A percentile compares a stretch with the other conserved stretches of the same genome.
phyloP scores from a whole-genome alignment of 768 basidiomycete genomes.

The Agrocybe chaxingu region DNA sequence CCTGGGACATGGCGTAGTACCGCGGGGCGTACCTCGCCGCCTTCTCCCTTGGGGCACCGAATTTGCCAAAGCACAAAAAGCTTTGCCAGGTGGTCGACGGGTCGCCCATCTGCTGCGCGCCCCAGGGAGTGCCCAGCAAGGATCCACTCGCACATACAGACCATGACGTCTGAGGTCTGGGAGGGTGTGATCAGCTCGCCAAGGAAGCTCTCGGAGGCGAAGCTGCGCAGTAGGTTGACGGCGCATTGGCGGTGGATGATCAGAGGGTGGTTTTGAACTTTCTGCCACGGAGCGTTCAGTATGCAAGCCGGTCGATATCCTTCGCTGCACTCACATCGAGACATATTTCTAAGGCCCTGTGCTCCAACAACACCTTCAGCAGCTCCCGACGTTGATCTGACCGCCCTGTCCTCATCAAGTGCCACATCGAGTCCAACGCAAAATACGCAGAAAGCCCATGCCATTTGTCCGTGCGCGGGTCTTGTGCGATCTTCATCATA shows the following conservation, averaged over 20 bases:
- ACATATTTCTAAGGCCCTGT: constrained; percentile 17
- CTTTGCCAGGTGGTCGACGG: constrained; percentile 25
- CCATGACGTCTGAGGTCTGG: constrained; percentile 21
- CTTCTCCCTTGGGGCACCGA: constrained; percentile 12
- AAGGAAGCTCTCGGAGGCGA: constrained; percentile 20
- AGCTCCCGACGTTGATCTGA: constrained; percentile 16
- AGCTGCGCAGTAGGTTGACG: constrained; percentile 13
- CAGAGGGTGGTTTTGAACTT: constrained; percentile 17
- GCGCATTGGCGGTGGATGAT: constrained; percentile 21
- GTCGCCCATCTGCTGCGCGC: constrained; percentile 14
- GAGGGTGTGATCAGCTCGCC: constrained; percentile 15
- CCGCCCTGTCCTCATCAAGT: constrained; percentile 18
- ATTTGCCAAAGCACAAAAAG: constrained; percentile 8
- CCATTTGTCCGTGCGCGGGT: constrained; percentile 10
- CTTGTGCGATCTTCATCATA: constrained; percentile 19
- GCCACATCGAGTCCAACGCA: constrained; percentile 17
- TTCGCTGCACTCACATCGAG: constrained; percentile 16
- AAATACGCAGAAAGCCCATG: constrained; percentile 19
- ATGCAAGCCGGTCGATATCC: neutral
- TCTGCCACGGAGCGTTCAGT: constrained; percentile 9
- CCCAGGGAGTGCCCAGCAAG: constrained; percentile 21
- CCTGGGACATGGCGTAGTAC: constrained; percentile 25
- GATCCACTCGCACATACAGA: constrained; percentile 20
- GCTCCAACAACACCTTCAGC: constrained; percentile 20
- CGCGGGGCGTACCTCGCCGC: constrained; percentile 19